Evolutionary conservation across 176 grass and related monocot genomes (phyloP), one percentile per base, ranked within the genome.

Genomic region (Aegilops speltoides): DNA sequence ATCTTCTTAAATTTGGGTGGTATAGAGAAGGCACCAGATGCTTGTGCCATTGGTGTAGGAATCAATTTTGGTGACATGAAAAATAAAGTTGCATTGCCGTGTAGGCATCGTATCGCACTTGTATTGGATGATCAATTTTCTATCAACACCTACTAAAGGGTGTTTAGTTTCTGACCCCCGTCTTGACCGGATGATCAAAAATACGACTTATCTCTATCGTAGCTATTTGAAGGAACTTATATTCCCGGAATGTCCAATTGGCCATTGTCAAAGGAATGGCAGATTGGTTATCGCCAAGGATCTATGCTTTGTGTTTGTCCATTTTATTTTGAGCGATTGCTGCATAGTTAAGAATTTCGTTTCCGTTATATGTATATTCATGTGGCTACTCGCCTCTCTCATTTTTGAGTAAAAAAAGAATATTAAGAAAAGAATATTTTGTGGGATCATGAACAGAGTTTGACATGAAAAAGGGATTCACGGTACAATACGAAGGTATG

Each of bases 1-100:
- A 20, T 63, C 15, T 0, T 33, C 67, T 76, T 61, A 76, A 34
- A 37, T 60, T 59, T 48, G 62, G 79, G 89, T 28, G 20, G 59
- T 88, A 63, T 77, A 81, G 89, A 77, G 77, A 76, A 81, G 68
- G 82, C 61, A 85, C 50, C 65, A 40, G 45, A 52, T 91, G 56
- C 54, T 61, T 78, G 38, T 65, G 23, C 79, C 71, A 75, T 24
- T 84, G 38, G 70, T 16, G 1, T 29, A 84, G 34, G 80, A 57
- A 36, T 73, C 40, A 79, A 54, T 88, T 85, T 88, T 91, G 77
- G 69, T 61, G 82, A 75, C 59, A 70, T 60, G 62, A 32, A 24
- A 69, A 88, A 91, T 84, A 87, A 88, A 68, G 29, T 38, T 67
- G 17, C 24, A 52, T 20, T 77, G 68, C 10, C 9, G 65, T 65